Base-by-base conservation (phyloP, 2,329 filamentous ascomycete genomes). In the Cladosporium sp. region DNA sequence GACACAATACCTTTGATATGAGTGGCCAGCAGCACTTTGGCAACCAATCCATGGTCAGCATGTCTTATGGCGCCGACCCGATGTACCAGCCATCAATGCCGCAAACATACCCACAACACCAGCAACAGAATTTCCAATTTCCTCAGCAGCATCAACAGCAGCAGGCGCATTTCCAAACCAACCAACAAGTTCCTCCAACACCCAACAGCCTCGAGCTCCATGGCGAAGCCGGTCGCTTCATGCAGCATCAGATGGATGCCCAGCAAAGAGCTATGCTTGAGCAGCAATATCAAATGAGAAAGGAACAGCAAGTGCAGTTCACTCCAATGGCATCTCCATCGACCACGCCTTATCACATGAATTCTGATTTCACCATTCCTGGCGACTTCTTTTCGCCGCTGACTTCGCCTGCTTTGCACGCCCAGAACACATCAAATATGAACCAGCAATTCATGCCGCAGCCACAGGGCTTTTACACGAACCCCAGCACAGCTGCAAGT, bases 261-360 rank as follows among this genome's bases (percentile, higher is more conserved):
- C 84, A 87, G 69, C 84, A 87, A 57, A 85, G 88, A 46, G 82
- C 86, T 62, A 83, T 90, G 72, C 89, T 88, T 70, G 89, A 93
- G 67, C 80, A 81, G 71, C 81, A 84, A 61, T 91, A 88, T 73
- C 86, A 88, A 72, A 82, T 86, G 70, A 79, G 88, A 69, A 90
- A 91, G 72, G 52, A 66, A 28, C 57, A 66, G 37, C 63, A 65
- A 31, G 40, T 62, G 37, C 64, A 66, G 11, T 93, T 93, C 74
- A 94, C 91, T 2, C 91, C 91, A 0, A 83, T 94, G 33, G 91
- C 91, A 12, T 93, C 91, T 21, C 91, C 91, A n/a, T 91, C 91
- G 5, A 91, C 94, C 52, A 93, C 91, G 1, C 91, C 91, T 26
- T 91, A 93, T 73, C 69, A 71, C 46, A 72, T 82, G 44, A 76